These are phyloP conservation scores for Cryphonectria nitschkei DNA, from an alignment of 2,329 filamentous ascomycete genomes.

Conservation along the genomic window DNA sequence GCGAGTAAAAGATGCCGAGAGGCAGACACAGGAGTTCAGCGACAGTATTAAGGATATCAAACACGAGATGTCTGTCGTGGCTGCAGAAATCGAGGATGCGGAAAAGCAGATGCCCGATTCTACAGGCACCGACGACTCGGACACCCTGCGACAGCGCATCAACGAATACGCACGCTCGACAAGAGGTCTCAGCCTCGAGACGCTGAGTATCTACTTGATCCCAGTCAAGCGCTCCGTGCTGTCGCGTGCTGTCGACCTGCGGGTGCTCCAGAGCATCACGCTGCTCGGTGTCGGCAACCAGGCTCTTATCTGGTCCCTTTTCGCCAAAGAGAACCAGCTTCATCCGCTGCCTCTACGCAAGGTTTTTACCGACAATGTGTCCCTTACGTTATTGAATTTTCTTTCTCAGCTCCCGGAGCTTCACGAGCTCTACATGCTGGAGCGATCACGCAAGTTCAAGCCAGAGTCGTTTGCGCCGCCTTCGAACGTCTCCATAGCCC, in stretches of 20 bases:
- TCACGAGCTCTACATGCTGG: slow-evolving; percentile 63
- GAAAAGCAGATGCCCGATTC: slow-evolving; percentile 33
- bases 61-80: slow-evolving; percentile 41
- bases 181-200: slow-evolving; percentile 60
- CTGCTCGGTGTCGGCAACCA: slow-evolving; percentile 68
- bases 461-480: slow-evolving; percentile 57
- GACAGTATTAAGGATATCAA: slow-evolving; percentile 41
- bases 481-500: slow-evolving; percentile 55
- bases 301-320: slow-evolving; percentile 59
- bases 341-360: slow-evolving; percentile 57
- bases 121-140: slow-evolving; percentile 27
- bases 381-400: slow-evolving; percentile 56
- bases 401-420: slow-evolving; percentile 56
- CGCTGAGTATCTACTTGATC: slow-evolving; percentile 60
- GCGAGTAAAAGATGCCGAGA: slow-evolving; percentile 35
- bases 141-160: slow-evolving; percentile 37
- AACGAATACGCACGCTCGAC: slow-evolving; percentile 61
- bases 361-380: slow-evolving; percentile 68
- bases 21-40: slow-evolving; percentile 37
- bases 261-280: slow-evolving; percentile 59
- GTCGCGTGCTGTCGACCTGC: slow-evolving; percentile 59
- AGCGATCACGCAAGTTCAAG: slow-evolving; percentile 54
- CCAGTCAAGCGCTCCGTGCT: slow-evolving; percentile 63
- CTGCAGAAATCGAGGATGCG: slow-evolving; percentile 43
- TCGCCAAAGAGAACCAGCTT: slow-evolving; percentile 57